Evolutionary conservation across 805 yeast genomes (phyloP).

Genomic region (Starmera caribaea): DNA sequence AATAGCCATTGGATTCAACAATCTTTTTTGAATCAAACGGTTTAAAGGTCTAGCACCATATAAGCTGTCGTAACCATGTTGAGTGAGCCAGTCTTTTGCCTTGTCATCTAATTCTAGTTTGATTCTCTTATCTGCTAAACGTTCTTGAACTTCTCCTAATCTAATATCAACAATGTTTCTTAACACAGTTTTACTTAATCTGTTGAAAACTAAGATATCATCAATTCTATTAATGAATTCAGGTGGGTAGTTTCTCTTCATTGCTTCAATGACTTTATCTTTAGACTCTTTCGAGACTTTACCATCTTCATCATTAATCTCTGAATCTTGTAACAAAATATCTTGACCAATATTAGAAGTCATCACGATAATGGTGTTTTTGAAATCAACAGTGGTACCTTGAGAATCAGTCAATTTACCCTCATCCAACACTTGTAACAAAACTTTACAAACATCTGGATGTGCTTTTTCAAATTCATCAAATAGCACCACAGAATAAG

Average conservation of each 20-base stretch:
- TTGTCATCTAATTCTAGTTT: constrained; percentile 41
- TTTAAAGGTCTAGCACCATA: constrained; percentile 97
- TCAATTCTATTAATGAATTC: constrained; percentile 93
- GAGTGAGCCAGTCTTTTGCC: constrained; percentile 72
- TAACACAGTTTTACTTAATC: constrained; percentile 69
- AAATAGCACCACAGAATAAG: constrained; percentile 84
- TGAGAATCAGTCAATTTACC: constrained; percentile 92
- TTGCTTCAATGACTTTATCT: constrained; percentile 49
- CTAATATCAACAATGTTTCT: constrained; percentile 80
- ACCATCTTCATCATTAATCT: constrained; percentile 43
- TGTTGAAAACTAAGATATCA: constrained; percentile 87
- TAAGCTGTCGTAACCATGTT: constrained; percentile 80
- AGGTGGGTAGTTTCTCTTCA: constrained; percentile 77
- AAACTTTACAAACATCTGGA: constrained; percentile 83
- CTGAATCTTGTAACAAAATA: constrained; percentile 56
- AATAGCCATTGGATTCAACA: constrained; percentile 86
- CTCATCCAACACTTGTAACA: constrained; percentile 90
- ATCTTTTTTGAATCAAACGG: constrained; percentile 70
- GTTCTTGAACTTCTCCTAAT: constrained; percentile 67
- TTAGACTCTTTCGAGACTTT: constrained; percentile 45
- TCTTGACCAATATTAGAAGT: constrained; percentile 97
- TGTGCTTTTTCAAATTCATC: constrained; percentile 98
- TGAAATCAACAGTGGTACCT: constrained; percentile 89
- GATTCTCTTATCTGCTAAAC: constrained; percentile 74
- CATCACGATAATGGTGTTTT: constrained; percentile 92